Conservation (phyloP, 768 basidiomycete species). For the Cantharellus cinnabarinus region DNA sequence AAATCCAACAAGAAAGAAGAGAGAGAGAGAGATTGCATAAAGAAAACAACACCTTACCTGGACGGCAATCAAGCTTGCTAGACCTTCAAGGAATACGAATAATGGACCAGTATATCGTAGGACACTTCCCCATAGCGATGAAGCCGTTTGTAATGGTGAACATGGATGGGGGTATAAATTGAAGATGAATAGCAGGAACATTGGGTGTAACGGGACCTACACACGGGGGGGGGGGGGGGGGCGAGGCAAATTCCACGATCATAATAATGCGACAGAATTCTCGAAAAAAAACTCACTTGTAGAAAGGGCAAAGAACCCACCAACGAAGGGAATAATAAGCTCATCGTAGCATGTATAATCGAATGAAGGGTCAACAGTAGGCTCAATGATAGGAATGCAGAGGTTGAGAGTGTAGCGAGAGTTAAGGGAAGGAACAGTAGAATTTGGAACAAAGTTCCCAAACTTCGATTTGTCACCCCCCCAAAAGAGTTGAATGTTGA, state of each 20-base stretch:
- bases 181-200: constrained; percentile 71
- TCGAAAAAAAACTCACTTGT: constrained; percentile 22
- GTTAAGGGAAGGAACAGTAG: constrained; percentile 70
- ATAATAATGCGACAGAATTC: not conserved
- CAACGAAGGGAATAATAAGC: constrained; percentile 18
- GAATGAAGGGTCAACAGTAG: constrained; percentile 42
- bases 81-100: constrained; percentile 65
- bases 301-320: constrained; percentile 41
- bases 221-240: not conserved
- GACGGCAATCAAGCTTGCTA: constrained; percentile 65
- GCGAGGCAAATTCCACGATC: not conserved
- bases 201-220: constrained; percentile 55
- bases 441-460: constrained; percentile 62
- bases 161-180: constrained; percentile 46
- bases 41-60: constrained; percentile 10
- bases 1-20: not conserved
- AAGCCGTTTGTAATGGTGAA: constrained; percentile 21
- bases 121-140: constrained; percentile 51
- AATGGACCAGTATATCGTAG: constrained; percentile 53
- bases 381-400: constrained; percentile 65
- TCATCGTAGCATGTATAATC: constrained; percentile 63
- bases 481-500: too few relatives aligned
- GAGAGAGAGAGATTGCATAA: not conserved
- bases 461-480: constrained; percentile 1
- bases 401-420: constrained; percentile 57